Evolutionary conservation across 2,329 filamentous ascomycete species (phyloP).

Genomic region (Exophiala spinifera): DNA sequence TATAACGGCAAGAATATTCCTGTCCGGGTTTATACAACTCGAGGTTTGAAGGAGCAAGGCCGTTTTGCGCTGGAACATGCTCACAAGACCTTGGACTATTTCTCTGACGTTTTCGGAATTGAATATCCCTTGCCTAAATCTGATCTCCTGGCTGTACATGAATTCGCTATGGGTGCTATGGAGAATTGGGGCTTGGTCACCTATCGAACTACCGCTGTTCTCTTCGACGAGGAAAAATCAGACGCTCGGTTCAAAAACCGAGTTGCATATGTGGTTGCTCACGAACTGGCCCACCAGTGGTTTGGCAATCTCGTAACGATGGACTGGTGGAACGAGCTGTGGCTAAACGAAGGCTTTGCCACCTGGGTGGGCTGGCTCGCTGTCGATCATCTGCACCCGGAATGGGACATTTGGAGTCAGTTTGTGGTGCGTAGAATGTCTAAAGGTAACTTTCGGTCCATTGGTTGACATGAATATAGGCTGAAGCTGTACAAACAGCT

Average conservation of each 20-base stretch:
- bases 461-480: conserved; percentile 49
- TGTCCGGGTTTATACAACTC: conserved; percentile 92
- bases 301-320: conserved; percentile 90
- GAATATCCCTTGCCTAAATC: conserved; percentile 92
- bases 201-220: conserved; percentile 88
- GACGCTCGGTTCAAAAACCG: conserved; percentile 89
- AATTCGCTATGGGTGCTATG: conserved; percentile 83
- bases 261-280: conserved; percentile 95
- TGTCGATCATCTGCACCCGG: conserved; percentile 85
- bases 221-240: conserved; percentile 92
- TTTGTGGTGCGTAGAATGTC: conserved; percentile 69
- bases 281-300: conserved; percentile 95
- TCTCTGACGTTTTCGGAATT: conserved; percentile 88
- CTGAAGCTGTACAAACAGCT: conserved; percentile 88
- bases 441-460: conserved; percentile 48
- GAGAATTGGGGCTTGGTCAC: conserved; percentile 97
- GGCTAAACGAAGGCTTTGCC: conserved; percentile 94
- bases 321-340: conserved; percentile 94
- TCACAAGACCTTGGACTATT: conserved; percentile 91
- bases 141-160: conserved; percentile 85
- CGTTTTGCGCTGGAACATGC: conserved; percentile 86
- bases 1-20: conserved; percentile 91
- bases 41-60: conserved; percentile 89
- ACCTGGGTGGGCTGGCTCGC: conserved; percentile 98
- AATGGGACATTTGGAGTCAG: conserved; percentile 97